Evolutionary conservation across 352 stramenopile species (phyloP).

Genomic region (Phytophthora niederhauseri): DNA sequence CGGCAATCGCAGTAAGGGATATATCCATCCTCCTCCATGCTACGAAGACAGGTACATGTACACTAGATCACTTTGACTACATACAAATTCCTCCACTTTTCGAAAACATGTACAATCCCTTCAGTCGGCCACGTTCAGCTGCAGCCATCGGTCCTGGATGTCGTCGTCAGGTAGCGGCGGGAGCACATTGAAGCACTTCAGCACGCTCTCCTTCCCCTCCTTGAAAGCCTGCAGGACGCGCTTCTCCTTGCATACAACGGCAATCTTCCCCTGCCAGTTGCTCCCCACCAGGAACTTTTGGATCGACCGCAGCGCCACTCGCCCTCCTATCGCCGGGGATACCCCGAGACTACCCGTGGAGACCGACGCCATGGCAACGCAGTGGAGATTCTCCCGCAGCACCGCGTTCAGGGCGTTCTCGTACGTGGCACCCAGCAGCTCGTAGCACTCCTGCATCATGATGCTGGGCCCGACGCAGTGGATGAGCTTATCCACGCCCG

Average conservation of each 20-base stretch:
- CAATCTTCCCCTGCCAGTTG: conserved; percentile 46
- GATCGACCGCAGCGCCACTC: conserved; percentile 41
- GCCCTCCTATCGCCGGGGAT: conserved; percentile 26
- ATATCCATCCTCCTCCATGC: too few species aligned
- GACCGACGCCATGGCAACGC: conserved; percentile 55
- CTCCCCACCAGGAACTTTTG: conserved; percentile 44
- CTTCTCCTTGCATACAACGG: conserved; percentile 49
- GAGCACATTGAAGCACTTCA: conserved; percentile 45
- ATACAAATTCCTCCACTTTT: too few species aligned
- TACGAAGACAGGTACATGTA: too few species aligned
- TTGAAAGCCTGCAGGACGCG: conserved; percentile 37
- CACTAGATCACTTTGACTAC: too few species aligned
- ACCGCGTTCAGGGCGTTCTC: conserved; percentile 34
- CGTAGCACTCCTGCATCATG: conserved; percentile 17
- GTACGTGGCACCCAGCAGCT: conserved; percentile 32
- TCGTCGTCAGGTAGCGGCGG: background rate
- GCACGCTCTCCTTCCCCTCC: conserved; percentile 16
- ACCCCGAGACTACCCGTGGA: conserved; percentile 57
- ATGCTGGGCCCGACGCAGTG: conserved; percentile 52
- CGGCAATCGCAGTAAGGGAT: too few species aligned
- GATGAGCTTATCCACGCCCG: conserved; percentile 51
- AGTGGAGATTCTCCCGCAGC: conserved; percentile 40
- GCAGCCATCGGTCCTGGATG: background rate
- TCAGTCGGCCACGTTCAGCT: background rate
- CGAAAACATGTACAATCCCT: too few species aligned